phyloP scores from a whole-genome alignment of 441 rosid species.

The Raphanus hybrid region DNA sequence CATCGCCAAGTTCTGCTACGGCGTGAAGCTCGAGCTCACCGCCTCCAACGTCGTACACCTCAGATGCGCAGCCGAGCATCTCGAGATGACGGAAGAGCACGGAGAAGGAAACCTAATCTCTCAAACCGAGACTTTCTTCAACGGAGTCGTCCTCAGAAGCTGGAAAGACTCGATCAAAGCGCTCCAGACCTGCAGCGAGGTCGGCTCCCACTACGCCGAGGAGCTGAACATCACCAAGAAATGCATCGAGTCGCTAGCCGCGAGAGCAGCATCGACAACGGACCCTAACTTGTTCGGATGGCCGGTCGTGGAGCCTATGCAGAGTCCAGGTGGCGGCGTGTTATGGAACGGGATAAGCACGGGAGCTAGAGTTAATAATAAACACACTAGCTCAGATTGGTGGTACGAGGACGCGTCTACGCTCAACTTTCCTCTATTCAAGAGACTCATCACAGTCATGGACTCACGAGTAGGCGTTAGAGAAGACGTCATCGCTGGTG shows the following conservation, averaged over 20 bases:
- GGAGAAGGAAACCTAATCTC: constrained; percentile 84
- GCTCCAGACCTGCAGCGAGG: constrained; percentile 81
- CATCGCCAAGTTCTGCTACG: constrained; percentile 94
- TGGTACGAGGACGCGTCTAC: no score
- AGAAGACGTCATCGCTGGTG: no score
- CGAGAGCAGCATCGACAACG: constrained; percentile 56
- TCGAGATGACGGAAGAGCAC: constrained; percentile 92
- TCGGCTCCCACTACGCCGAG: constrained; percentile 63
- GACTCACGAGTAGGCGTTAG: no score
- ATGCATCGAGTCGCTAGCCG: constrained; percentile 81
- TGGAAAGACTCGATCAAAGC: constrained; percentile 92
- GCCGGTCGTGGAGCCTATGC: constrained; percentile 89
- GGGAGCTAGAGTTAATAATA: no score
- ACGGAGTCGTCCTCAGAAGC: constrained; percentile 75
- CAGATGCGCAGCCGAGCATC: constrained; percentile 86
- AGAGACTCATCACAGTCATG: no score
- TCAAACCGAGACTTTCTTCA: constrained; percentile 81
- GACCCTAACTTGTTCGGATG: constrained; percentile 95
- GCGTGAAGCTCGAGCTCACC: constrained; percentile 92
- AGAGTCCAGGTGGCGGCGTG: no score
- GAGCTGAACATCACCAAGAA: constrained; percentile 70
- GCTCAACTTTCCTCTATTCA: no score
- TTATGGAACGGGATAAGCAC: no score
- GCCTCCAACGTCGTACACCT: constrained; percentile 84
- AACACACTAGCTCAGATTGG: no score